Evolutionary conservation across 371 early-diverging fungal species (phyloP).

Genomic region (Mortierella sp.): DNA sequence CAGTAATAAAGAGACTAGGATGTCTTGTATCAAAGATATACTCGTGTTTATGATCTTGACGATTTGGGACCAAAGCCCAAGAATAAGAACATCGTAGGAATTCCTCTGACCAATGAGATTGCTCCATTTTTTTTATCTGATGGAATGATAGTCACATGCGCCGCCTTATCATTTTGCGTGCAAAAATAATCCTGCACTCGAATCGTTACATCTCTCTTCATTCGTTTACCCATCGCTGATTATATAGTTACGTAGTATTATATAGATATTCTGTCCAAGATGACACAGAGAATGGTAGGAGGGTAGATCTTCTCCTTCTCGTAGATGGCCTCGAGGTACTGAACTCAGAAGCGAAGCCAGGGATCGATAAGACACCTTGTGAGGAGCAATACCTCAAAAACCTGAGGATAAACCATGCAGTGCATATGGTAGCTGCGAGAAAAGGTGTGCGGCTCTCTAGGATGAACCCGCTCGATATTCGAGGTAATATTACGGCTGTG

Average conservation of each 20-base stretch:
- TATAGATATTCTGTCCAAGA: neutral
- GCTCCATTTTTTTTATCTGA: no score
- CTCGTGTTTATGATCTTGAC: no score
- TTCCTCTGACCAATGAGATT: no score
- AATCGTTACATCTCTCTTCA: no score
- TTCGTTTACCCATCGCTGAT: no score
- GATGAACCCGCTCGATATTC: slow-evolving; percentile 6
- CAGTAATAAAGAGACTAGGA: no score
- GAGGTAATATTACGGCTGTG: slow-evolving; percentile 5
- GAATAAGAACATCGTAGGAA: neutral
- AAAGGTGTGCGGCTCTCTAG: neutral
- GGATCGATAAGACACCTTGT: neutral
- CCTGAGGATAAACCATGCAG: slow-evolving; percentile 14
- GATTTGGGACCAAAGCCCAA: neutral
- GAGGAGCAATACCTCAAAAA: slow-evolving; percentile 3
- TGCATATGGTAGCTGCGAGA: neutral
- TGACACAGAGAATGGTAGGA: slow-evolving; percentile 1
- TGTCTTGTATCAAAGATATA: no score
- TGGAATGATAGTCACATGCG: no score
- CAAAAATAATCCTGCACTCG: no score
- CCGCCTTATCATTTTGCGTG: no score
- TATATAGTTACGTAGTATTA: no score
- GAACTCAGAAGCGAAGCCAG: slow-evolving; percentile 5
- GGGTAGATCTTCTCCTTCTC: neutral
- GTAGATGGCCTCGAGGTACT: slow-evolving; percentile 5